Conservation (phyloP, 148 eudicot species). For the Amaranthus cruentus region DNA sequence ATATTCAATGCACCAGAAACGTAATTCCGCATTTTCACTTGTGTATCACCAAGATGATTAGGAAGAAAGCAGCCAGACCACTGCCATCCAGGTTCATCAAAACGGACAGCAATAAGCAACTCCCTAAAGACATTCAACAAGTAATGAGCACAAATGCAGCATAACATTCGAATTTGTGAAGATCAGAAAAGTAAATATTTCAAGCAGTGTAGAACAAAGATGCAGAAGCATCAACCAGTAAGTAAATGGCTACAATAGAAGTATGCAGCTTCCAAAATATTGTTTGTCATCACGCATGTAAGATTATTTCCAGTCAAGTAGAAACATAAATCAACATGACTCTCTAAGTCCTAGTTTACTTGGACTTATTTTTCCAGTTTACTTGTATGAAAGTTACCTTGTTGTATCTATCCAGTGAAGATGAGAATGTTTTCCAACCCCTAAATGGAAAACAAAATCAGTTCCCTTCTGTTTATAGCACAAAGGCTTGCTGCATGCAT, state of each 20-base stretch:
- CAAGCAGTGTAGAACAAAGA: neutral
- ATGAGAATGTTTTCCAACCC: constrained; percentile 68
- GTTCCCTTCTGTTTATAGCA: constrained; percentile 91
- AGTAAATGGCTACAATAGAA: neutral
- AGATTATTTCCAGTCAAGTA: neutral
- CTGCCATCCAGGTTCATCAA: constrained; percentile 92
- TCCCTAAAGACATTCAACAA: constrained; percentile 51
- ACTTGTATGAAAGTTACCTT: constrained; percentile 38
- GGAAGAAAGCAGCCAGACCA: constrained; percentile 98
- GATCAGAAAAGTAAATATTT: neutral
- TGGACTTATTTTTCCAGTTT: neutral
- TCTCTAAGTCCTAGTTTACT: neutral
- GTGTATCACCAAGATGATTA: constrained; percentile 87
- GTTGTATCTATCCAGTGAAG: constrained; percentile 77
- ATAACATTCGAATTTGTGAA: neutral
- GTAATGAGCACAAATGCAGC: neutral
- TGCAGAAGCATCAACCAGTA: neutral
- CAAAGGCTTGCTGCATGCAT: constrained; percentile 78
- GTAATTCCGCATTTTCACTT: constrained; percentile 79
- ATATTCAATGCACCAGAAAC: constrained; percentile 58
- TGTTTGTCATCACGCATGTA: neutral
- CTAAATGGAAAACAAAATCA: constrained; percentile 49
- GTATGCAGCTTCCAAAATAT: neutral
- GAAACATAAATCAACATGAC: neutral
- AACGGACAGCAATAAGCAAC: constrained; percentile 64